Conservation (phyloP, 805 yeast genomes). For the Sporopachydermia lactativora region DNA sequence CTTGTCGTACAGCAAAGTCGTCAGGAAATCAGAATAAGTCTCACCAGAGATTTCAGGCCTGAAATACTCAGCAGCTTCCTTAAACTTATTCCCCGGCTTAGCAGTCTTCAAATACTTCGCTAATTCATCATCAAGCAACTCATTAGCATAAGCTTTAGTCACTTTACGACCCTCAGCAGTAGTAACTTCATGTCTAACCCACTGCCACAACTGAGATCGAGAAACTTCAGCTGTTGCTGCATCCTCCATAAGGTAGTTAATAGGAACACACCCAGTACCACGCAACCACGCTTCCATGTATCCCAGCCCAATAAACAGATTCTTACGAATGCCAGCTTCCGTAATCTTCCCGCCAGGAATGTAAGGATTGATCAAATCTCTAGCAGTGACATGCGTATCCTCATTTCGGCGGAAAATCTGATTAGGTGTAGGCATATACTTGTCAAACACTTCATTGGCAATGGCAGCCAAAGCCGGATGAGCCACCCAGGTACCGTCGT, state of each 20-base stretch:
- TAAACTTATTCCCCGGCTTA: slow-evolving; percentile 34
- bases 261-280: slow-evolving; percentile 60
- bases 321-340: slow-evolving; percentile 51
- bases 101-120: slow-evolving; percentile 33
- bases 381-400: slow-evolving; percentile 36
- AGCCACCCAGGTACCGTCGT: slow-evolving; percentile 71
- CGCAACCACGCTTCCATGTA: slow-evolving; percentile 67
- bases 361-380: slow-evolving; percentile 46
- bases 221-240: slow-evolving; percentile 75
- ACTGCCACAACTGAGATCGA: slow-evolving; percentile 57
- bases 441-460: slow-evolving; percentile 55
- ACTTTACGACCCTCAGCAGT: slow-evolving; percentile 42
- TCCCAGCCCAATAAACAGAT: slow-evolving; percentile 48
- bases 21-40: slow-evolving; percentile 49
- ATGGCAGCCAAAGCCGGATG: slow-evolving; percentile 58
- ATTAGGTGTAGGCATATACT: slow-evolving; percentile 64
- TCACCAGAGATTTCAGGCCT: slow-evolving; percentile 53
- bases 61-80: slow-evolving; percentile 41
- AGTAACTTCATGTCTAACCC: slow-evolving; percentile 50
- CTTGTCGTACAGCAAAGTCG: slow-evolving; percentile 47
- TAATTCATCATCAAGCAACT: slow-evolving; percentile 41
- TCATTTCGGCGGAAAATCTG: slow-evolving; percentile 42
- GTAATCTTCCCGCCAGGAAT: slow-evolving; percentile 46
- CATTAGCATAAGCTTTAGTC: slow-evolving; percentile 34
- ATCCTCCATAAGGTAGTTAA: slow-evolving; percentile 64